These are phyloP conservation scores for Pestalotiopsis sp. DNA, from an alignment of 2,329 filamentous ascomycete species.

Conservation along the genomic window DNA sequence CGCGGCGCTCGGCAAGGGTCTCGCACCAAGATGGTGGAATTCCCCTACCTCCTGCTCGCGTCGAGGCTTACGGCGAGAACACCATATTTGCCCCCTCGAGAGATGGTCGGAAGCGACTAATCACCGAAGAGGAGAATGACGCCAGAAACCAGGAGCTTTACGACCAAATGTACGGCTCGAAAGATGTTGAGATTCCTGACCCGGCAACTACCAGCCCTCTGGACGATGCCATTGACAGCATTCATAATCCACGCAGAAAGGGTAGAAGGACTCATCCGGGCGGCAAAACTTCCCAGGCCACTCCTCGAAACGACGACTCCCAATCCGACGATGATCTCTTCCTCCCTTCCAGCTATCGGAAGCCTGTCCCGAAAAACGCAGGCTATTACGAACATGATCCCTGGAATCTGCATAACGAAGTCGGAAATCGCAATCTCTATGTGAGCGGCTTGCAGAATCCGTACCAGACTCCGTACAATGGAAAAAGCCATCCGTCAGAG, in stretches of 20 bases:
- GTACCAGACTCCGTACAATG: slow-evolving; percentile 4
- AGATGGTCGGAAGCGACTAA: slow-evolving; percentile 10
- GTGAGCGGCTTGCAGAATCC: background rate
- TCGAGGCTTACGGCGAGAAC: slow-evolving; percentile 32
- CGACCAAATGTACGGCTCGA: slow-evolving; percentile 17
- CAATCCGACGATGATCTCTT: background rate
- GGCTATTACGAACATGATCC: background rate
- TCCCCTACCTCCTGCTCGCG: slow-evolving; percentile 25
- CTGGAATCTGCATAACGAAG: slow-evolving; percentile 2
- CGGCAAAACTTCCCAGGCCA: background rate
- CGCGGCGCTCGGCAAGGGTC: background rate
- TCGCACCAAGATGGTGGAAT: background rate
- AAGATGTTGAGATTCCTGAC: slow-evolving; percentile 12
- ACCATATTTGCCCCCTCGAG: slow-evolving; percentile 18
- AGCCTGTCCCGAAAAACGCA: background rate
- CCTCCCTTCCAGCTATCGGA: background rate
- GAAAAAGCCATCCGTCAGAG: slow-evolving; percentile 19
- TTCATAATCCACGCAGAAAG: background rate
- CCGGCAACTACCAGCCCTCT: background rate
- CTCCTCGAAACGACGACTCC: background rate
- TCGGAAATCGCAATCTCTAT: background rate
- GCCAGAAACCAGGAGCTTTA: slow-evolving; percentile 15
- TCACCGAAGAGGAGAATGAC: slow-evolving; percentile 24
- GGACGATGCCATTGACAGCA: background rate
- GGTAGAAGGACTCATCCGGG: background rate